Base-by-base conservation (phyloP, 495 filamentous ascomycete species). In the Aspergillus sclerotioniger region DNA sequence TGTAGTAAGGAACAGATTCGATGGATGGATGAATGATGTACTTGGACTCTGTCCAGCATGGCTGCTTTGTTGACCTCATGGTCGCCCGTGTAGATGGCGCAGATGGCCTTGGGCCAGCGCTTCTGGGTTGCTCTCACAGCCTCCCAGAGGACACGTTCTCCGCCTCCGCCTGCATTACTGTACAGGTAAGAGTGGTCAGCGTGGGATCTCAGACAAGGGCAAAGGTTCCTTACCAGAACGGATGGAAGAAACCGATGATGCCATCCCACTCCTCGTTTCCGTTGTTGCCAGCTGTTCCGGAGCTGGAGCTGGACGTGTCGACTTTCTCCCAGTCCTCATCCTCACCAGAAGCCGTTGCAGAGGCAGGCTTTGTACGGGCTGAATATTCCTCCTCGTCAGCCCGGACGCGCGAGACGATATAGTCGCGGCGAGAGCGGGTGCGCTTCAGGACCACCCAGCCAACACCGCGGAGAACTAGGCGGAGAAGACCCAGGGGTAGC, bases 71-170 rank as follows among this genome's bases (percentile, higher is more conserved):
- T 83, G 31, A 87, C 88, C 62, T 92, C 90, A 67, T 93, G 89
- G 65, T 98, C 95, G 25, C 95, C 94, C 0, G 94, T 98, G 64
- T 98, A 98, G 25, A 98, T 90, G 5, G 90, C 82, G 65, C 91
- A 94, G 60, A 91, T 86, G 21, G 91, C 91, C 48, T 88, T 87
- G 4, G 92, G 93, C 86, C 90, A 96, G 59, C 90, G 84, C 58
- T 85, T 83, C 74, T 97, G 94, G 6, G 91, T 96, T 29, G 95
- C 90, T 62, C 88, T 86, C 53, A 98, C 87, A 9, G 95, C 94
- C 60, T 92, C 93, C 92, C 94, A 98, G 43, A 98, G 84, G 29
- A 98, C 95, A 69, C 94, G 83, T 76, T 98, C 94, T 57, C 95
- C 94, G 41, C 94, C 94, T 32, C 94, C 94, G 28, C 93, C 94